These are phyloP conservation scores for Dissophora globulifera DNA, from an alignment of 192 early-diverging fungal species.

Conservation along the genomic window DNA sequence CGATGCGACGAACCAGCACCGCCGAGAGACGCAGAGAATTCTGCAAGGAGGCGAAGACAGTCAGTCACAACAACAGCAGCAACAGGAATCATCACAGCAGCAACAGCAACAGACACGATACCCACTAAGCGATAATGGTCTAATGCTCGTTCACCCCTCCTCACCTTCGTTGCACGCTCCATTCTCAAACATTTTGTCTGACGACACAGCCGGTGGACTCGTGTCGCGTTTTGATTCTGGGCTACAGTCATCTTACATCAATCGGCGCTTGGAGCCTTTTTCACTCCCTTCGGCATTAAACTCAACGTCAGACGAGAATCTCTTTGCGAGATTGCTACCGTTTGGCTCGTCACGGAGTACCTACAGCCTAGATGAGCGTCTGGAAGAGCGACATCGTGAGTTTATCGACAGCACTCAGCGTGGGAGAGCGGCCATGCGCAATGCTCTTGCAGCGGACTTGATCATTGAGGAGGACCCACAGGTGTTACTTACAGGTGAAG, in stretches of 20 bases:
- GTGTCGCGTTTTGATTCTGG: no score
- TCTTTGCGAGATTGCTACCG: background rate
- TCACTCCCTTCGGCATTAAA: background rate
- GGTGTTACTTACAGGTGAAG: constrained; percentile 37
- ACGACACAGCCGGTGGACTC: no score
- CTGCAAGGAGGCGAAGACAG: constrained; percentile 10
- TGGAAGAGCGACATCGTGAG: constrained; percentile 28
- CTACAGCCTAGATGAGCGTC: background rate
- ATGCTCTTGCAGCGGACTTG: constrained; percentile 22
- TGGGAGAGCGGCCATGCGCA: constrained; percentile 33
- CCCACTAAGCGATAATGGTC: constrained; percentile 20
- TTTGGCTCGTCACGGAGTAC: background rate
- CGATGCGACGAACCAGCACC: constrained; percentile 9
- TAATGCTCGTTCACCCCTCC: constrained; percentile 28
- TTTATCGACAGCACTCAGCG: constrained; percentile 28
- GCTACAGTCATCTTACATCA: no score
- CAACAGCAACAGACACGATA: constrained; percentile 8
- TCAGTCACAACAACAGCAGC: constrained; percentile 5
- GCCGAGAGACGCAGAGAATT: background rate
- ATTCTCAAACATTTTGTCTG: background rate
- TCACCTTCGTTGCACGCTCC: constrained; percentile 9
- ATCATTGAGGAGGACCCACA: constrained; percentile 38
- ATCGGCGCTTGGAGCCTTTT: no score
- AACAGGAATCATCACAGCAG: constrained; percentile 1
- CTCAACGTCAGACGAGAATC: background rate